These are phyloP conservation scores for Chaetomium sp. DNA, from an alignment of 2,329 filamentous ascomycete species.

Conservation along the genomic window DNA sequence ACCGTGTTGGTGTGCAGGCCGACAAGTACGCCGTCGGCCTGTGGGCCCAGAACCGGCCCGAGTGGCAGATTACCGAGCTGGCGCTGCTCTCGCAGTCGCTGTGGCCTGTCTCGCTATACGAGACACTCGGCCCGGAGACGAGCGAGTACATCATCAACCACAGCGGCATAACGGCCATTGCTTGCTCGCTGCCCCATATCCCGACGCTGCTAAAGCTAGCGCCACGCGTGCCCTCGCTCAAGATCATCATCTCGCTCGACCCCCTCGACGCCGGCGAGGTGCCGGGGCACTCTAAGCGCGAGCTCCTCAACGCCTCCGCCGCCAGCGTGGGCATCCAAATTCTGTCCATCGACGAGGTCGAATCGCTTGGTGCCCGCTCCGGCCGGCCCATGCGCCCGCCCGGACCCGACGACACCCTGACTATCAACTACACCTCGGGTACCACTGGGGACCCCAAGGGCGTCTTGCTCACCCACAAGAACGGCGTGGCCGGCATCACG, in stretches of 20 bases:
- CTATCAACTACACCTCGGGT: conserved; percentile 86
- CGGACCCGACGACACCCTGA: conserved; percentile 67
- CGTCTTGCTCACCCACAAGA: conserved; percentile 74
- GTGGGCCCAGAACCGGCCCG: conserved; percentile 81
- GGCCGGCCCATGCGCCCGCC: conserved; percentile 67
- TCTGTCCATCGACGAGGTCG: conserved; percentile 72
- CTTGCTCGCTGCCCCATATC: conserved; percentile 74
- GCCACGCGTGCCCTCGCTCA: conserved; percentile 69
- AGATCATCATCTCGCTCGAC: conserved; percentile 83
- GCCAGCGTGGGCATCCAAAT: conserved; percentile 68
- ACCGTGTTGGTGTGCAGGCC: conserved; percentile 59
- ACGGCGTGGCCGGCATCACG: conserved; percentile 67
- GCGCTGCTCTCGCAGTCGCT: conserved; percentile 81
- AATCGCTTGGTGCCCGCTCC: conserved; percentile 67
- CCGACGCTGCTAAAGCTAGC: conserved; percentile 73
- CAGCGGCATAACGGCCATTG: conserved; percentile 66
- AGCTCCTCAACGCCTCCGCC: conserved; percentile 70
- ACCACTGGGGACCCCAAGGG: conserved; percentile 80
- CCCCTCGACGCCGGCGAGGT: conserved; percentile 73
- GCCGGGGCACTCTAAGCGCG: conserved; percentile 69
- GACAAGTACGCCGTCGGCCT: conserved; percentile 69
- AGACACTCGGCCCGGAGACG: conserved; percentile 84
- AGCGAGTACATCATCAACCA: conserved; percentile 97
- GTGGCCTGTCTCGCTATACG: conserved; percentile 89
- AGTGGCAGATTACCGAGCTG: conserved; percentile 87